Percentiles rank a stretch among this genome's conserved stretches.
Evolutionary conservation across 768 basidiomycete genomes (phyloP).

Genomic region (Lentinula boryana): DNA sequence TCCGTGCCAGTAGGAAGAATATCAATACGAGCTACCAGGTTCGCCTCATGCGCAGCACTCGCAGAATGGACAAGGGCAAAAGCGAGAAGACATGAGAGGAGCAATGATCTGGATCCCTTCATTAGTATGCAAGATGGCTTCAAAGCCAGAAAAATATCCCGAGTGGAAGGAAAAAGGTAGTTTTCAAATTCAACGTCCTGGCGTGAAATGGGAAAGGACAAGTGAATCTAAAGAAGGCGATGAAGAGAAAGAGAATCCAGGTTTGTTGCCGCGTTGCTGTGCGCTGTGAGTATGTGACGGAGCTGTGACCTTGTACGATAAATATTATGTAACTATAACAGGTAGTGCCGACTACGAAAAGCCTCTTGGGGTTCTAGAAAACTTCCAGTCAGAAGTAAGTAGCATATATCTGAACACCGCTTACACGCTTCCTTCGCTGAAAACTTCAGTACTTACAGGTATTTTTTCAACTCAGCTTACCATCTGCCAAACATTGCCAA

Average conservation of each 20-base stretch:
- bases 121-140: slow-evolving; percentile 3
- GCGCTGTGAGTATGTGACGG: not conserved
- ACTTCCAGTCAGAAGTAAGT: too few species aligned
- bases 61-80: slow-evolving; percentile 2
- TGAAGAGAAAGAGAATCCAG: not conserved
- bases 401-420: too few species aligned
- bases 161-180: not conserved
- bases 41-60: not conserved
- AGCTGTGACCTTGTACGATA: not conserved
- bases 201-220: not conserved
- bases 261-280: not conserved
- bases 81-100: slow-evolving; percentile 10
- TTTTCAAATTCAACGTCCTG: not conserved
- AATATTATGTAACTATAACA: not conserved
- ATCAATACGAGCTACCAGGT: not conserved
- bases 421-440: too few species aligned
- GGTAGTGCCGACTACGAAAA: too few species aligned
- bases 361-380: too few species aligned
- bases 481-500: not conserved
- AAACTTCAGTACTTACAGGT: too few species aligned
- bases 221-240: not conserved
- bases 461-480: too few species aligned
- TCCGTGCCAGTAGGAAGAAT: slow-evolving; percentile 1
- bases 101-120: slow-evolving; percentile 4
- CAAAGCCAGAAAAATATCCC: not conserved